Evolutionary conservation across 2,329 filamentous ascomycete genomes (phyloP).

Genomic region (Emericellopsis cladophorae): DNA sequence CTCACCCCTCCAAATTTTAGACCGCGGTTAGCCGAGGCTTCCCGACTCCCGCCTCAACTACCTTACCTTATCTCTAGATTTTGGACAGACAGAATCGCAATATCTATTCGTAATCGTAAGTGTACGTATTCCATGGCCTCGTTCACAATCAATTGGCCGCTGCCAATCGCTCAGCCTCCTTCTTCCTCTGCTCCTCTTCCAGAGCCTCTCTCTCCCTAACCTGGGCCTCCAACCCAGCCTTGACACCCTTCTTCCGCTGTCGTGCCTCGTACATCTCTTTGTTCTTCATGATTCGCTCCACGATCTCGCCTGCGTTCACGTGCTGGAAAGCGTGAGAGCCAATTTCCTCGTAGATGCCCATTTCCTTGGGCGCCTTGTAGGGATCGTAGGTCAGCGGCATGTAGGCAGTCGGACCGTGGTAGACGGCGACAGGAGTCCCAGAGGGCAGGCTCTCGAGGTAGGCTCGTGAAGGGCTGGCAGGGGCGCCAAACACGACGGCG

Average conservation of each 20-base stretch:
- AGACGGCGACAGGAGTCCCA: constrained; percentile 66
- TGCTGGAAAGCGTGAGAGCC: constrained; percentile 66
- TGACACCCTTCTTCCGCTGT: constrained; percentile 81
- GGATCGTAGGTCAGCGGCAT: constrained; percentile 71
- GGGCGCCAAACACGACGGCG: constrained; percentile 78
- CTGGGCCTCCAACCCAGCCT: constrained; percentile 62
- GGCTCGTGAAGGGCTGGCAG: constrained; percentile 68
- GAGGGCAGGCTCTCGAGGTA: constrained; percentile 69
- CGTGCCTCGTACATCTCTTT: constrained; percentile 81
- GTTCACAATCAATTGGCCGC: background rate
- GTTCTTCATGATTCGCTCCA: constrained; percentile 78
- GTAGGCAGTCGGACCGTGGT: constrained; percentile 92
- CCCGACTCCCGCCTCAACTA: too few relatives aligned
- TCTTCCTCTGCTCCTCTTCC: constrained; percentile 42
- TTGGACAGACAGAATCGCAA: too few relatives aligned
- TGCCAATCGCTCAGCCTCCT: constrained; percentile 25
- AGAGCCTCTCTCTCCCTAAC: constrained; percentile 48
- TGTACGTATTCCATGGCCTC: too few relatives aligned
- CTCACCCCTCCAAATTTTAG: too few relatives aligned
- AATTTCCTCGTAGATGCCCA: constrained; percentile 78
- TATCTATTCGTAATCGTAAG: too few relatives aligned
- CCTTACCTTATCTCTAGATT: too few relatives aligned
- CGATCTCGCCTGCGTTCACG: constrained; percentile 88
- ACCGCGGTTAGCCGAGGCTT: too few relatives aligned
- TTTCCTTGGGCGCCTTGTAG: constrained; percentile 65